Conservation (phyloP, 2,329 filamentous ascomycete genomes). For the Alternaria hordeiaustralica region DNA sequence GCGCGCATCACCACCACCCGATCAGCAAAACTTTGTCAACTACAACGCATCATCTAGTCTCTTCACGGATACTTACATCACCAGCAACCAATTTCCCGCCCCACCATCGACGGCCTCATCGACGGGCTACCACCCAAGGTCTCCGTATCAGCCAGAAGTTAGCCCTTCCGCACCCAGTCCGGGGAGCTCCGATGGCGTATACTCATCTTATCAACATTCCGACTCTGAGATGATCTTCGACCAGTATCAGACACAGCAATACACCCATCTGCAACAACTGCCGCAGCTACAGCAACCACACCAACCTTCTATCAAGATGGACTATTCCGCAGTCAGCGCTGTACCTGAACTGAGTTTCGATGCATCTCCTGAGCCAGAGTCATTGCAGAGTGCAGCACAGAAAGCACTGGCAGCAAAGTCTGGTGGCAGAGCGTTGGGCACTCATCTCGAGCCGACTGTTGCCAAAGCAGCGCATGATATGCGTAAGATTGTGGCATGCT, state of each 20-base stretch:
- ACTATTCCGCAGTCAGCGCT: conserved; percentile 11
- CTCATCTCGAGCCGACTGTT: conserved; percentile 44
- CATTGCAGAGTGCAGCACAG: conserved; percentile 18
- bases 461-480: conserved; percentile 53
- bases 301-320: conserved; percentile 9
- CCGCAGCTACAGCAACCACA: conserved; percentile 5
- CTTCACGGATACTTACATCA: conserved; percentile 36
- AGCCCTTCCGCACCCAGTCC: conserved; percentile 42
- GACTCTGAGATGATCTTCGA: conserved; percentile 33
- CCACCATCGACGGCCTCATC: conserved; percentile 33
- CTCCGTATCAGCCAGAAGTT: conserved; percentile 27
- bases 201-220: conserved; percentile 34
- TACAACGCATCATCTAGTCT: conserved; percentile 32
- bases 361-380: conserved; percentile 36
- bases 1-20: conserved; percentile 32
- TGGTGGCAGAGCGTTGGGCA: conserved; percentile 49
- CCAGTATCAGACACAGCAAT: conserved; percentile 18
- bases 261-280: conserved; percentile 5
- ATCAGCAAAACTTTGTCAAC: conserved; percentile 36
- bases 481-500: conserved; percentile 56
- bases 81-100: conserved; percentile 20
- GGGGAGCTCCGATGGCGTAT: conserved; percentile 37
- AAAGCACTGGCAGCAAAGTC: conserved; percentile 38
- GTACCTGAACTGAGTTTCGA: conserved; percentile 29
- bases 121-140: conserved; percentile 21